Base-by-base conservation (phyloP, 1,284 basidiomycete species). In the Malassezia nana region DNA sequence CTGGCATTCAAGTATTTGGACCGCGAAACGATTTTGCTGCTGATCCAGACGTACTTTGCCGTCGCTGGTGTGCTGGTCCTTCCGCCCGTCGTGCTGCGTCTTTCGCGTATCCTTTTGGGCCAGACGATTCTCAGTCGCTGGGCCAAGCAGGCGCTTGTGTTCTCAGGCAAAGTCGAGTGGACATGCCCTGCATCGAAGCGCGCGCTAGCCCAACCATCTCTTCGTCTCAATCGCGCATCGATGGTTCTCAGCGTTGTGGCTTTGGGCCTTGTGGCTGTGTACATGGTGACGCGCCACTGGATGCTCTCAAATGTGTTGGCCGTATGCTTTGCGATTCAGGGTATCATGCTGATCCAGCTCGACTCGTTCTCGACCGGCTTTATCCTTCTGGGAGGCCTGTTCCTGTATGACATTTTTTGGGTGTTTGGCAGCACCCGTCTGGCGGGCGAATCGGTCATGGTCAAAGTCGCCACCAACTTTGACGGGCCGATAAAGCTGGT, bases 291-390 rank as follows among this genome's bases (percentile, higher is more conserved):
- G 71, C 30, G 60, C 26, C 84, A 86, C 32, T 85, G 83, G 55
- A 67, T 89, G 26, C 76, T 89, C 22, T 86, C 84, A 35, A 85
- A 95, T 75, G 70, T 90, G 28, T 79, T 96, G 8, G 86, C 84
- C 0, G 78, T 95, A 33, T 86, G 87, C 0, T 87, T 95, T 69
- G 82, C 86, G 9, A 83, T 86, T 68, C 86, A 85, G 60, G 85
- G 88, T 1, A 78, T 98, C 50, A 81, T 83, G 22, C 75, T 92
- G 55, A 78, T 96, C 66, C 85, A 85, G 70, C 76, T 98, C 33
- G 92, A 98, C 76, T 86, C 85, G 16, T 94, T 96, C 79, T 77
- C 80, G 64, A 95, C 92, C 6, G 92, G 90, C 1, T 80, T 80
- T 49, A 82, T 90, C 52, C 80, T 98, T 13, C 79, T 98, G 2